phyloP scores from a whole-genome alignment of 805 yeast genomes.

The Hanseniaspora pseudoguilliermondii region DNA sequence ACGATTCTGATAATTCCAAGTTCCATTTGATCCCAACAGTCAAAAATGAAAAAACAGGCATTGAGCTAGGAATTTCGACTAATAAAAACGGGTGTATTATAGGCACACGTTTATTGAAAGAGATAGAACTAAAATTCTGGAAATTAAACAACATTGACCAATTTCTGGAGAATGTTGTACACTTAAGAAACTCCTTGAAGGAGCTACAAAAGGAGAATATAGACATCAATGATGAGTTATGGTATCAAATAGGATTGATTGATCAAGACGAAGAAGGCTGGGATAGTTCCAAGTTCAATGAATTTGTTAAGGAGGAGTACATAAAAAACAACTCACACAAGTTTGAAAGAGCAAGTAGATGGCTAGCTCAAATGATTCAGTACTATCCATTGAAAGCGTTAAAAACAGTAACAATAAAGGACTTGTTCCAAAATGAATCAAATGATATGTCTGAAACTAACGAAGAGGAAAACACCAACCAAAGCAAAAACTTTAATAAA shows the following conservation, averaged over 20 bases:
- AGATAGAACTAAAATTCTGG: slow-evolving; percentile 41
- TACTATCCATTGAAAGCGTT: slow-evolving; percentile 67
- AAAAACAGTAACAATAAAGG: slow-evolving; percentile 43
- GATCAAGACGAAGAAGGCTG: slow-evolving; percentile 56
- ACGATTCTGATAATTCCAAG: slow-evolving; percentile 56
- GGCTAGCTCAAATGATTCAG: slow-evolving; percentile 83
- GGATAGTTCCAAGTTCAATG: slow-evolving; percentile 46
- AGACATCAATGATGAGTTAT: not conserved
- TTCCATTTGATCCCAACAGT: slow-evolving; percentile 66
- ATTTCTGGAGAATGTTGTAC: slow-evolving; percentile 58
- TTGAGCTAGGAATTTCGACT: slow-evolving; percentile 75
- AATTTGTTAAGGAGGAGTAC: slow-evolving; percentile 38
- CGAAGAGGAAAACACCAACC: not conserved
- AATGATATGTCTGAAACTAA: slow-evolving; percentile 13
- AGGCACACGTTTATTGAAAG: slow-evolving; percentile 69
- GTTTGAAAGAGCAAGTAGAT: slow-evolving; percentile 51
- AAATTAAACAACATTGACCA: slow-evolving; percentile 55
- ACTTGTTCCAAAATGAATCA: slow-evolving; percentile 15
- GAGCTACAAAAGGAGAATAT: slow-evolving; percentile 26
- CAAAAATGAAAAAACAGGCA: slow-evolving; percentile 37
- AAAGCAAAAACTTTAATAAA: not conserved
- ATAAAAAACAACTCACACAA: slow-evolving; percentile 41
- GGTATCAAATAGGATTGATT: slow-evolving; percentile 23
- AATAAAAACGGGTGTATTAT: slow-evolving; percentile 81
- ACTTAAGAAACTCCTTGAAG: slow-evolving; percentile 34